Conservation (phyloP, 768 basidiomycete species). For the Termitomyces sp. region DNA sequence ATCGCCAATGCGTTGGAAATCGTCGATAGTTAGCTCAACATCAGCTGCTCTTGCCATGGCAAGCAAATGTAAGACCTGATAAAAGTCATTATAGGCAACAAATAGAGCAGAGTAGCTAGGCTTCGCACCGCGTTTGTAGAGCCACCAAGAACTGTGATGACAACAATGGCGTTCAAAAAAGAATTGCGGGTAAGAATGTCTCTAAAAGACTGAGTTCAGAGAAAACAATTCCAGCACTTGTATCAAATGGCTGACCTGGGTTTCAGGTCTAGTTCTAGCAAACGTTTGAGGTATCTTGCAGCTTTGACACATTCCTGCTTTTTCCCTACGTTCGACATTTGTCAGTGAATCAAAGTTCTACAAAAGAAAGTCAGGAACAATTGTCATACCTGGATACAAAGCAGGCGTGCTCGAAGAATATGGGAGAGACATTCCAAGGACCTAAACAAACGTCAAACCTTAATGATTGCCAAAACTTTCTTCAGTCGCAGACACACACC, state of each 20-base stretch:
- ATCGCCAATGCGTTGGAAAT: slow-evolving; percentile 78
- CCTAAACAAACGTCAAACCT: slow-evolving; percentile 21
- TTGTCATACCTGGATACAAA: slow-evolving; percentile 48
- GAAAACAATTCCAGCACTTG: neutral
- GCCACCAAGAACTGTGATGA: slow-evolving; percentile 77
- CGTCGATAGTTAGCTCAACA: slow-evolving; percentile 67
- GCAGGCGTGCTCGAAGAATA: slow-evolving; percentile 81
- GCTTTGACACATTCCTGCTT: slow-evolving; percentile 76
- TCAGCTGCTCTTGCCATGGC: slow-evolving; percentile 84
- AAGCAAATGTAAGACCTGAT: slow-evolving; percentile 72
- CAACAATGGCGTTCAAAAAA: slow-evolving; percentile 80
- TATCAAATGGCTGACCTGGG: slow-evolving; percentile 42
- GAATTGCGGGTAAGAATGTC: slow-evolving; percentile 42
- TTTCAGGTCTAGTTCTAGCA: slow-evolving; percentile 76
- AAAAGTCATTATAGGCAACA: neutral
- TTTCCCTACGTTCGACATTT: slow-evolving; percentile 48
- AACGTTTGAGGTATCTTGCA: slow-evolving; percentile 66
- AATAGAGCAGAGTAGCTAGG: neutral
- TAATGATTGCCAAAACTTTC: neutral
- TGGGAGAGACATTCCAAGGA: slow-evolving; percentile 79
- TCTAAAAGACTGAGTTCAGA: slow-evolving; percentile 13
- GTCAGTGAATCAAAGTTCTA: neutral
- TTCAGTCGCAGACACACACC: slow-evolving; percentile 15
- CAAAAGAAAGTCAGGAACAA: neutral
- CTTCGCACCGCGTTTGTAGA: slow-evolving; percentile 76